Evolutionary conservation across 2,329 filamentous ascomycete genomes (phyloP), one percentile per base, ranked within the genome.

Genomic region (Daldinia sp.): DNA sequence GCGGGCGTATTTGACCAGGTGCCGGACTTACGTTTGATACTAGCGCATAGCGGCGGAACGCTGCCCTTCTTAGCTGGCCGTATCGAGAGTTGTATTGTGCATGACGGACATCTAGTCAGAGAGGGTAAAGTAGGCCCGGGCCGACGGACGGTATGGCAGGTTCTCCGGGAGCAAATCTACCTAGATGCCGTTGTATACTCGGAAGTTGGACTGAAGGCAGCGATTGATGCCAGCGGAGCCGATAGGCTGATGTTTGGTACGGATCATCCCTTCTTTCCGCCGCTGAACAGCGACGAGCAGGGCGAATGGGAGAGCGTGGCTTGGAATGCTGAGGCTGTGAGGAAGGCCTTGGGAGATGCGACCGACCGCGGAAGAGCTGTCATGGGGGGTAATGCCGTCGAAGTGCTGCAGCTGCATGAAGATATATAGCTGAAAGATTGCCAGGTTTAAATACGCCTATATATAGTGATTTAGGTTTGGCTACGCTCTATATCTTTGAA

Each of bases 41-140:
- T 97, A 3, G 94, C 94, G 0, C 94, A 97, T 77, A 93, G 91
- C 21, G 94, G 94, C 1, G 94, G 94, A 2, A 94, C 93, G 0
- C 79, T 97, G 48, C 94, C 94, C 0, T 97, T 97, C 75, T 80
- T 97, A 2, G 94, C 93, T 0, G 94, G 94, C 0, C 82, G 94
- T 25, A 93, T 97, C 52, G 93, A 97, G 78, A 94, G 90, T 73
- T 97, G 93, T 74, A 88, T 97, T 54, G 77, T 87, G 60, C 94
- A 97, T 78, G 93, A 97, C 73, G 89, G 87, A 0, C 88, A 93
- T 73, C 83, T 96, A 35, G 85, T 89, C 57, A 80, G 82, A 1
- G 83, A 88, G 63, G 89, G 88, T 8, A 87, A 84, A 71, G 79
- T 82, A 1, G 76, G 80, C 10, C 72, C 77, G 17, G 71, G 66